Percentiles rank a stretch among this genome's conserved stretches.
phyloP scores from a whole-genome alignment of 2,329 filamentous ascomycete species.

The Metarhizium anisopliae region DNA sequence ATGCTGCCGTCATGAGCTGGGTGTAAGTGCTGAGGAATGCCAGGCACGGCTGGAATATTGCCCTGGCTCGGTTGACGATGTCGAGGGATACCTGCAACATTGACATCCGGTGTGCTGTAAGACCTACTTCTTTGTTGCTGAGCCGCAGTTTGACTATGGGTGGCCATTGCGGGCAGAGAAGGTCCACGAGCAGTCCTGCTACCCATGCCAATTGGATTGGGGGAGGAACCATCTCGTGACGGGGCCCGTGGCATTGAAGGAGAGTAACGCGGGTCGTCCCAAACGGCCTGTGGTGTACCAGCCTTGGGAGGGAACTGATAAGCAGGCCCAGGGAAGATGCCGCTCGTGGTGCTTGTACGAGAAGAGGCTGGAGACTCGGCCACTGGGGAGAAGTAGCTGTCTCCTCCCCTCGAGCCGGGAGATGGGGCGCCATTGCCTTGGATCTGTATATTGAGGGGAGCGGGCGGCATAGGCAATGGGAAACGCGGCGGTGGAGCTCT shows the following conservation, averaged over 20 bases:
- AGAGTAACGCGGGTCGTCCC: slow-evolving; percentile 78
- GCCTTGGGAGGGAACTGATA: slow-evolving; percentile 68
- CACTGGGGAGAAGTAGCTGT: slow-evolving; percentile 90
- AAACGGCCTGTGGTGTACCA: slow-evolving; percentile 55
- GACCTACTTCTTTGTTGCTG: slow-evolving; percentile 72
- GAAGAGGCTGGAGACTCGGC: slow-evolving; percentile 71
- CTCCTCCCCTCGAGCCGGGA: slow-evolving; percentile 53
- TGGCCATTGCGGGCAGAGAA: slow-evolving; percentile 65
- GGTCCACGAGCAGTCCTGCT: slow-evolving; percentile 64
- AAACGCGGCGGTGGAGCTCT: slow-evolving; percentile 63
- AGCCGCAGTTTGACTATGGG: slow-evolving; percentile 43
- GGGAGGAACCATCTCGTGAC: slow-evolving; percentile 66
- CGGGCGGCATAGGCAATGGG: slow-evolving; percentile 50
- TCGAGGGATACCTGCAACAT: slow-evolving; percentile 54
- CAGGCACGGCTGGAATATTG: slow-evolving; percentile 61
- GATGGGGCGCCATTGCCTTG: slow-evolving; percentile 40
- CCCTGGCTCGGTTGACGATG: slow-evolving; percentile 44
- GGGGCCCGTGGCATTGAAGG: slow-evolving; percentile 74
- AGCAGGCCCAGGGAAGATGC: slow-evolving; percentile 51
- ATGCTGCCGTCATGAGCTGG: slow-evolving; percentile 53
- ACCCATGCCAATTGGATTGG: slow-evolving; percentile 54
- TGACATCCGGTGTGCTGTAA: slow-evolving; percentile 92
- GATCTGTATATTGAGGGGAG: slow-evolving; percentile 61
- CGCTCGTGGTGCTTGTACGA: slow-evolving; percentile 65
- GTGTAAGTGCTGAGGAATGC: slow-evolving; percentile 63